Evolutionary conservation across 2,329 filamentous ascomycete genomes (phyloP).

Genomic region (Xylariaceae sp.): DNA sequence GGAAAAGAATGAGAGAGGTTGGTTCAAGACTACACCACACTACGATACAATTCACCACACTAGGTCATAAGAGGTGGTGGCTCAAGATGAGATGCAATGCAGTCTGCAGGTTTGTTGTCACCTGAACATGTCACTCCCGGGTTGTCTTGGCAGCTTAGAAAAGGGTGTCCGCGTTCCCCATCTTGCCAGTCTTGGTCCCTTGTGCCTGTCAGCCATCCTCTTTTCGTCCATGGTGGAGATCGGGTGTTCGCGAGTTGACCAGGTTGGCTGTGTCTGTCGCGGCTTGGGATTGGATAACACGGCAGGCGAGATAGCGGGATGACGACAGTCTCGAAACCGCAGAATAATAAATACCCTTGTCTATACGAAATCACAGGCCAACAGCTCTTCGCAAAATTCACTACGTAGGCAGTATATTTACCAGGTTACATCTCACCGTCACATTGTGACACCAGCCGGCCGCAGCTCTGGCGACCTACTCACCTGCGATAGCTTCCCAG

Average conservation of each 20-base stretch:
- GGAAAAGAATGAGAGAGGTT: not conserved
- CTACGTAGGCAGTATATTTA: too few species aligned
- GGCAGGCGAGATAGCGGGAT: conserved; percentile 4
- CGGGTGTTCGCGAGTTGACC: too few species aligned
- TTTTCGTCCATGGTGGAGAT: conserved; percentile 6
- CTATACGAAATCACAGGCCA: not conserved
- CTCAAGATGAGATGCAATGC: conserved; percentile 17
- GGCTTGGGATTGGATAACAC: not conserved
- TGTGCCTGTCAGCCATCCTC: not conserved
- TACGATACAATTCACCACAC: not conserved
- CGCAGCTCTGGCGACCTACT: too few species aligned
- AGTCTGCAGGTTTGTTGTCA: conserved; percentile 25
- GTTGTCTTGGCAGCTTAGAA: conserved; percentile 12
- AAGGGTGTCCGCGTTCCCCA: conserved; percentile 2
- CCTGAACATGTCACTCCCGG: conserved; percentile 21
- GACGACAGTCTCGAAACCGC: conserved; percentile 11
- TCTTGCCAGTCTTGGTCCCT: conserved; percentile 3
- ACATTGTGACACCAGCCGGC: too few species aligned
- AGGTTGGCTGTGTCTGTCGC: too few species aligned
- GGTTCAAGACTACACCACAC: too few species aligned
- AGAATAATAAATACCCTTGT: not conserved
- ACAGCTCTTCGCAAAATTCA: too few species aligned
- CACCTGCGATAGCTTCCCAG: conserved; percentile 1
- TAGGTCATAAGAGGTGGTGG: not conserved
- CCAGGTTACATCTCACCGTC: too few species aligned